phyloP scores from a whole-genome alignment of 345 rosid species.

The Laguncularia racemosa region DNA sequence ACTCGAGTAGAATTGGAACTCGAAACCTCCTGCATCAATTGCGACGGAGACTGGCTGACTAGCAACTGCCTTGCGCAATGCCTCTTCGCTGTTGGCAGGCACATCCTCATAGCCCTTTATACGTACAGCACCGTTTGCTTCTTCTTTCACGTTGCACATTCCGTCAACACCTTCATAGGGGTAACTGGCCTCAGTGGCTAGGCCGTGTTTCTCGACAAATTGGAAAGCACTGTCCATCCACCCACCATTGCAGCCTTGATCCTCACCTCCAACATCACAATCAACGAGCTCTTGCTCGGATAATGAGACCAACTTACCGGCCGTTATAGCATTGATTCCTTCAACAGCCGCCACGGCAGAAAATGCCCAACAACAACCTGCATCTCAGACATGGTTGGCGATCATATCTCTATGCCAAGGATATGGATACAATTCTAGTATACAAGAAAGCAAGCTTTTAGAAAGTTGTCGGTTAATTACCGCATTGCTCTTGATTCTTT shows the following conservation, averaged over 20 bases:
- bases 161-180: constrained; percentile 23
- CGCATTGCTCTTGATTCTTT: constrained; percentile 38
- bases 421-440: neutral
- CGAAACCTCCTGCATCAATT: constrained; percentile 20
- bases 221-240: constrained; percentile 29
- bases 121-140: constrained; percentile 11
- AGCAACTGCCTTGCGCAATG: neutral
- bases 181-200: constrained; percentile 17
- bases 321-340: constrained; percentile 9
- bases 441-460: neutral
- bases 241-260: constrained; percentile 22
- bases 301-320: constrained; percentile 11
- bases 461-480: constrained; percentile 6
- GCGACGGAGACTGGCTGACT: constrained; percentile 8
- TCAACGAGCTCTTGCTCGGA: constrained; percentile 22
- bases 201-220: constrained; percentile 17
- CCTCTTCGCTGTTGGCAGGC: constrained; percentile 5
- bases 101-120: constrained; percentile 24
- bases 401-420: neutral
- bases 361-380: constrained; percentile 25
- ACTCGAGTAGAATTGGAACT: constrained; percentile 25
- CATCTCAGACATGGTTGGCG: neutral
- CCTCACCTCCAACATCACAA: constrained; percentile 9
- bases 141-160: constrained; percentile 15
- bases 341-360: constrained; percentile 23